Evolutionary conservation across 768 basidiomycete genomes (phyloP), one percentile per base, ranked within the genome.

Genomic region (Leccinum boreale): DNA sequence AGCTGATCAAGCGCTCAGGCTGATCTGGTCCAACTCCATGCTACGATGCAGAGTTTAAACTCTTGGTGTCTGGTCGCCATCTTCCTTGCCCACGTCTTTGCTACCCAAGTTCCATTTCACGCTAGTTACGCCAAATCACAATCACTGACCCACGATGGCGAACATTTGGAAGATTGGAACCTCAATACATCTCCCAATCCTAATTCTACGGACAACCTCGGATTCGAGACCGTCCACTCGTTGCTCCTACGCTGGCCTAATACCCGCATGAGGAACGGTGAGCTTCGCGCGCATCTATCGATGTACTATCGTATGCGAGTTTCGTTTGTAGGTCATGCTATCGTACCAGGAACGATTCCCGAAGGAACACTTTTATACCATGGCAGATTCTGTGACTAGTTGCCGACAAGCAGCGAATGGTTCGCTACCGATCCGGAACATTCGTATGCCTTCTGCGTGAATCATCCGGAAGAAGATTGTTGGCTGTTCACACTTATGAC

Each of bases 211-310:
- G 64, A 65, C 17, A 65, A 75, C 21, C 66, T 75, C 8, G 57
- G 62, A 21, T 58, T 62, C 45, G 60, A 62, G 42, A 62, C 61
- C 4, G 60, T 57, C 9, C 46, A 57, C 10, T 62, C 75, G 2
- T 42, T 76, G 14, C 60, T 77, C 5, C 75, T 75, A 49, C 76
- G 68, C 52, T 79, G 77, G 77, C 73, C 75, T 3, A 76, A 78
- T 52, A 77, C 77, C 3, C 71, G 74, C 6, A 76, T 78, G 66
- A 67, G 77, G n/a, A 77, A 78, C 60, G 75, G 77, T 61, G 29
- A 21, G 52, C 24, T 12, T 21, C 5, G 0, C 24, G 4, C 3
- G 15, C 11, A 7, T 47, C 29, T 49, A 6, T 33, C 55, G 31
- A n/a, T 2, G 4, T 14, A 28, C 26, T 7, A 19, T 10, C 9